These are phyloP conservation scores for Huntiella moniliformis DNA, from an alignment of 2,329 filamentous ascomycete genomes.

Conservation along the genomic window DNA sequence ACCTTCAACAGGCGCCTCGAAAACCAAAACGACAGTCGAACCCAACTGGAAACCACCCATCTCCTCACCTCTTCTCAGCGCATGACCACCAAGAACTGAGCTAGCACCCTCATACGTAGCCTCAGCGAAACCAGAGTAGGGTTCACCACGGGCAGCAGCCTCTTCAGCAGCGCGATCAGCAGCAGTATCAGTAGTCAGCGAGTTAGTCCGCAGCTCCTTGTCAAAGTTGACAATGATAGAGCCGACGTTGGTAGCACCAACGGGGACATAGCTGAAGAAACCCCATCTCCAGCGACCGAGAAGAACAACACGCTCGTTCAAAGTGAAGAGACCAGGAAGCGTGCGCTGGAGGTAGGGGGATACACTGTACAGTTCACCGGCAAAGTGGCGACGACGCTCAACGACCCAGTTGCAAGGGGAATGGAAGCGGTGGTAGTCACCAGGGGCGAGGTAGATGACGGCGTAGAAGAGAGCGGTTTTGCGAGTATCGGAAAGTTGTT, in stretches of 20 bases:
- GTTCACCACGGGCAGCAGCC: conserved; percentile 56
- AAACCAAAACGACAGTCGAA: conserved; percentile 86
- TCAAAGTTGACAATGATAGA: conserved; percentile 97
- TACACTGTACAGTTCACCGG: conserved; percentile 86
- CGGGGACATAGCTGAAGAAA: conserved; percentile 90
- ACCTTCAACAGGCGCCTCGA: conserved; percentile 60
- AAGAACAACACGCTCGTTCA: conserved; percentile 90
- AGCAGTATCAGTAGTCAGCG: conserved; percentile 75
- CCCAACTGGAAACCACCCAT: conserved; percentile 97
- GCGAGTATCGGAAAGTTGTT: conserved; percentile 30
- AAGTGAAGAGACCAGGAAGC: conserved; percentile 80
- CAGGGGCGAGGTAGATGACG: conserved; percentile 81
- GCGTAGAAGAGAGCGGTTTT: conserved; percentile 71
- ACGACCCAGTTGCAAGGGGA: conserved; percentile 91
- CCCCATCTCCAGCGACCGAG: conserved; percentile 90
- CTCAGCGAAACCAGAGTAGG: conserved; percentile 80
- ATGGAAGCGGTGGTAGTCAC: conserved; percentile 97
- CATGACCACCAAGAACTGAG: conserved; percentile 60
- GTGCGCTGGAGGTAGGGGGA: conserved; percentile 88
- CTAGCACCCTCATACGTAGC: conserved; percentile 72
- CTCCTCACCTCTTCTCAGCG: conserved; percentile 73
- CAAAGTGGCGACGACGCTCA: conserved; percentile 86
- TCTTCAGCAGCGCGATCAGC: conserved; percentile 72
- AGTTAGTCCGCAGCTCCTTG: conserved; percentile 81
- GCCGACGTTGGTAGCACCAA: conserved; percentile 92